These are phyloP conservation scores for Artomyces pyxidatus DNA, from an alignment of 768 basidiomycete genomes.

Conservation along the genomic window DNA sequence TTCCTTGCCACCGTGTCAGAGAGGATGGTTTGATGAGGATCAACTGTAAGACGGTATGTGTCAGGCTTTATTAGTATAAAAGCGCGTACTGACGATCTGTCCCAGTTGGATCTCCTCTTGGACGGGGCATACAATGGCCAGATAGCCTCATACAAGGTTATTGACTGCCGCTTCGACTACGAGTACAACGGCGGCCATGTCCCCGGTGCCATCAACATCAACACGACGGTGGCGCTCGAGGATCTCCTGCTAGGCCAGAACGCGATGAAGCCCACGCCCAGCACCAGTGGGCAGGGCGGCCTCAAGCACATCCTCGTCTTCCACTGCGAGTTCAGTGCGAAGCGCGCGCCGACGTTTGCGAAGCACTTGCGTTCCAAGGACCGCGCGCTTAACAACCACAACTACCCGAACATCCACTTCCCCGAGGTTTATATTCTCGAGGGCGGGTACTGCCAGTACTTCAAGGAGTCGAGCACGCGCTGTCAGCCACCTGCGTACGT, in stretches of 20 bases:
- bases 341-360: slow-evolving; percentile 93
- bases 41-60: slow-evolving; percentile 63
- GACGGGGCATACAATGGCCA: slow-evolving; percentile 61
- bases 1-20: slow-evolving; percentile 89
- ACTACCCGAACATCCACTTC: slow-evolving; percentile 89
- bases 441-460: slow-evolving; percentile 92
- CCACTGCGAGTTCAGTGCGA: slow-evolving; percentile 96
- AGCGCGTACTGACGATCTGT: slow-evolving; percentile 8
- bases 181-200: slow-evolving; percentile 94
- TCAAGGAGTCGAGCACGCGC: slow-evolving; percentile 51
- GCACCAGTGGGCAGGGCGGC: slow-evolving; percentile 62
- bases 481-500: slow-evolving; percentile 84
- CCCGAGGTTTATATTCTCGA: slow-evolving; percentile 96
- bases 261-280: slow-evolving; percentile 51
- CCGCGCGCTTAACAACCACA: slow-evolving; percentile 77
- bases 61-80: slow-evolving; percentile 2
- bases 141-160: slow-evolving; percentile 66
- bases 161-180: slow-evolving; percentile 98
- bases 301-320: slow-evolving; percentile 87
- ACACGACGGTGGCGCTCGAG: slow-evolving; percentile 71
- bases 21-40: slow-evolving; percentile 97
- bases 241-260: slow-evolving; percentile 62
- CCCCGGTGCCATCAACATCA: slow-evolving; percentile 85
- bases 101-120: slow-evolving; percentile 69
- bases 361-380: slow-evolving; percentile 90